phyloP scores from a whole-genome alignment of 2,329 filamentous ascomycete species.

The Aspergillus intermedius region DNA sequence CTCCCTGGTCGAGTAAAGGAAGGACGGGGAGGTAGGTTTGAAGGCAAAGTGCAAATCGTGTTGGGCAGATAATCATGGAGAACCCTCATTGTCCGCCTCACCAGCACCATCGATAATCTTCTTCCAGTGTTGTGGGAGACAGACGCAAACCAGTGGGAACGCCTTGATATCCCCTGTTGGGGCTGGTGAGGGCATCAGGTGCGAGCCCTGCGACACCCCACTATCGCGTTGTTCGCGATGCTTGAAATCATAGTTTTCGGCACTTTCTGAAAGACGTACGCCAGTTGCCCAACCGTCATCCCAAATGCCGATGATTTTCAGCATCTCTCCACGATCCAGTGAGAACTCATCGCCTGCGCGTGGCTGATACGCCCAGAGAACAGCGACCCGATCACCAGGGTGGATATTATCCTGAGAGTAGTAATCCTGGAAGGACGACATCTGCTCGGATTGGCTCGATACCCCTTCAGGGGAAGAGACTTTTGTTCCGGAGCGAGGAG shows the following conservation, averaged over 20 bases:
- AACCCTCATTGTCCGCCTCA: conserved; percentile 44
- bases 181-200: conserved; percentile 56
- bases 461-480: conserved; percentile 80
- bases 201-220: conserved; percentile 78
- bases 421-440: conserved; percentile 97
- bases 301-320: conserved; percentile 98
- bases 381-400: conserved; percentile 79
- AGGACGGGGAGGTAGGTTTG: neutral
- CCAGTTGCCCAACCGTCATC: conserved; percentile 98
- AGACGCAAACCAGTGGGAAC: conserved; percentile 94
- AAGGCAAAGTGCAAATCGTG: conserved; percentile 6
- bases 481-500: conserved; percentile 62
- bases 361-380: conserved; percentile 94
- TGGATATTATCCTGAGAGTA: conserved; percentile 96
- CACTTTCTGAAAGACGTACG: conserved; percentile 70
- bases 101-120: conserved; percentile 78
- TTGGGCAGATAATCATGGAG: conserved; percentile 14
- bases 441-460: conserved; percentile 85
- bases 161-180: conserved; percentile 85
- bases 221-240: conserved; percentile 80
- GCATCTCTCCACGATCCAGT: conserved; percentile 91
- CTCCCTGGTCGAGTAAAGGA: too few relatives aligned
- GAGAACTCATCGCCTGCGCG: conserved; percentile 89
- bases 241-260: conserved; percentile 80
- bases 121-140: conserved; percentile 89